These are phyloP conservation scores for Podosphaera aphanis DNA, from an alignment of 2,329 filamentous ascomycete species.

Conservation along the genomic window DNA sequence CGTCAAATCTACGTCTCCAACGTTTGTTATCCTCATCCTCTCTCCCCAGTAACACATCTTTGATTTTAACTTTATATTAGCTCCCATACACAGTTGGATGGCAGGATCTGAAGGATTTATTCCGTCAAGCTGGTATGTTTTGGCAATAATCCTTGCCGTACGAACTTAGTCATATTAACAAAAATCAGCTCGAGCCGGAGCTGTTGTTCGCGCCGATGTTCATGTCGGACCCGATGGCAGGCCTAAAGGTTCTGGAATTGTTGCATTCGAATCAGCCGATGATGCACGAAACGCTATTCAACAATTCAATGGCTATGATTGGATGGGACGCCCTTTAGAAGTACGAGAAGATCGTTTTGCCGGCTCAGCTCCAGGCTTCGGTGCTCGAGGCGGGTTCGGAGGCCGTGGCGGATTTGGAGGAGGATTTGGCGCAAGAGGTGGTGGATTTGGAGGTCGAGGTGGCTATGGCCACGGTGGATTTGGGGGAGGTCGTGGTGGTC, in stretches of 20 bases:
- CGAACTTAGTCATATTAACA: not conserved
- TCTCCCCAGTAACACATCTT: conserved; percentile 6
- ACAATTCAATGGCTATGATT: conserved; percentile 96
- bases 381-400: conserved; percentile 21
- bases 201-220: conserved; percentile 84
- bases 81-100: conserved; percentile 93
- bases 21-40: conserved; percentile 42
- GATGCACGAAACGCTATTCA: conserved; percentile 90
- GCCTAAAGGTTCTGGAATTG: conserved; percentile 89
- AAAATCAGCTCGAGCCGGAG: conserved; percentile 35
- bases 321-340: conserved; percentile 82
- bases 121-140: conserved; percentile 82
- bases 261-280: conserved; percentile 84
- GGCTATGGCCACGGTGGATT: conserved; percentile 12
- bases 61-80: conserved; percentile 28
- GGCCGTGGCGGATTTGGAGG: conserved; percentile 27
- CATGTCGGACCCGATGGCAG: conserved; percentile 77
- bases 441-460: conserved; percentile 18
- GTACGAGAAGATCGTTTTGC: conserved; percentile 94
- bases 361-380: conserved; percentile 25
- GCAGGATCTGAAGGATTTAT: conserved; percentile 97
- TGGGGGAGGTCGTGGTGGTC: conserved; percentile 14
- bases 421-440: conserved; percentile 28
- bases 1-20: conserved; percentile 95
- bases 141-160: conserved; percentile 9